These are phyloP conservation scores for Torulaspora globosa DNA, from an alignment of 1,139 yeast species.

Conservation along the genomic window DNA sequence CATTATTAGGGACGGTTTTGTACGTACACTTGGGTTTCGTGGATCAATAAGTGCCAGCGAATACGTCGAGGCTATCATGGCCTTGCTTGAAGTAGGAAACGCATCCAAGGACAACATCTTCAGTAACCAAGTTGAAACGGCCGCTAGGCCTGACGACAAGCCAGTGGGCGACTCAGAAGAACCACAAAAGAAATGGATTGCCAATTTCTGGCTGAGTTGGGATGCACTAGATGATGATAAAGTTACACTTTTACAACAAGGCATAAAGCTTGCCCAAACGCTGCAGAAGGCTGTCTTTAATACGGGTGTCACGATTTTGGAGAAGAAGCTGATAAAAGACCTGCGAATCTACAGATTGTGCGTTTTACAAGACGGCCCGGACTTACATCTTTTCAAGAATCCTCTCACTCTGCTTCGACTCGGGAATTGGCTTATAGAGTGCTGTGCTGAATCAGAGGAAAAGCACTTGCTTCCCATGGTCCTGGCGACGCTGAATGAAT, in stretches of 20 bases:
- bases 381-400: constrained; percentile 69
- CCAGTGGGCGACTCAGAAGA: constrained; percentile 33
- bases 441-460: constrained; percentile 76
- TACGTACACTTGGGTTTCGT: constrained; percentile 78
- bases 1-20: constrained; percentile 78
- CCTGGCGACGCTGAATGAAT: constrained; percentile 74
- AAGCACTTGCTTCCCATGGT: constrained; percentile 72
- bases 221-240: constrained; percentile 66
- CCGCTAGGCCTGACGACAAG: constrained; percentile 28
- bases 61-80: constrained; percentile 82
- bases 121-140: constrained; percentile 24
- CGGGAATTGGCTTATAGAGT: constrained; percentile 89
- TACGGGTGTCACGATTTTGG: constrained; percentile 85
- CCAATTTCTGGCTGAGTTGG: constrained; percentile 93
- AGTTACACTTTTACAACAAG: constrained; percentile 59
- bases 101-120: constrained; percentile 13
- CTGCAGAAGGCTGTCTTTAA: constrained; percentile 82
- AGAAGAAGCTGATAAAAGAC: constrained; percentile 73
- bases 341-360: constrained; percentile 79
- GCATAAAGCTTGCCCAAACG: constrained; percentile 72
- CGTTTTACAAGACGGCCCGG: constrained; percentile 87
- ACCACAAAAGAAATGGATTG: constrained; percentile 71
- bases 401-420: constrained; percentile 80
- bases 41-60: constrained; percentile 91
- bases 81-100: constrained; percentile 69